A percentile compares a stretch with the other conserved stretches of the same genome.
Evolutionary conservation across 768 basidiomycete species (phyloP).

Genomic region (Trametes cubensis): DNA sequence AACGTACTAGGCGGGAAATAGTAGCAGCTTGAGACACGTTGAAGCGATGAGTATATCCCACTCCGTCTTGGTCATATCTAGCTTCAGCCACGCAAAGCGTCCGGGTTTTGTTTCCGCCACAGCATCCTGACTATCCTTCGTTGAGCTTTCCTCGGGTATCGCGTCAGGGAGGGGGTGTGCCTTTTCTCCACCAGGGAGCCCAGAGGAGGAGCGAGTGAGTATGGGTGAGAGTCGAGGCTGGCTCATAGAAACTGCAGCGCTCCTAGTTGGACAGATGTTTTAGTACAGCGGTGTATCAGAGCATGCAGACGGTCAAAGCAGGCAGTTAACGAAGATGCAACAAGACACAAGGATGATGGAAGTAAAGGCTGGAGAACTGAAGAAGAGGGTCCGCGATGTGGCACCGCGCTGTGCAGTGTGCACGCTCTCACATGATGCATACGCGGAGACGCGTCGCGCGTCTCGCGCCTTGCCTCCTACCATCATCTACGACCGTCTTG

Average conservation of each 20-base stretch:
- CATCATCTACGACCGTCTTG: neutral
- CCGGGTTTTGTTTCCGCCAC: neutral
- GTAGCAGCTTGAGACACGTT: constrained; percentile 73
- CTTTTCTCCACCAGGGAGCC: constrained; percentile 16
- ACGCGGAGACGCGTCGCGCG: constrained; percentile 16
- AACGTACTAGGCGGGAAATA: constrained; percentile 94
- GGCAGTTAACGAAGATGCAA: neutral
- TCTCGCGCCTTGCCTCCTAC: constrained; percentile 3
- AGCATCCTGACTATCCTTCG: constrained; percentile 13
- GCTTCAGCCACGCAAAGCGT: constrained; percentile 20
- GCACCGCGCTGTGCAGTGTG: constrained; percentile 8
- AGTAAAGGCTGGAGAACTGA: too few relatives aligned
- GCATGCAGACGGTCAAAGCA: neutral
- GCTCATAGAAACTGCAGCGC: constrained; percentile 2
- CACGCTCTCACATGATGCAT: constrained; percentile 13
- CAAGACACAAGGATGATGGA: neutral
- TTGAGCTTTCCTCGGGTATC: constrained; percentile 22
- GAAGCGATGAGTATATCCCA: constrained; percentile 78
- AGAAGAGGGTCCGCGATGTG: neutral
- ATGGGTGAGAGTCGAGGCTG: constrained; percentile 16
- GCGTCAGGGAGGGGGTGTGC: constrained; percentile 6
- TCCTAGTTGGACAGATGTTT: too few relatives aligned
- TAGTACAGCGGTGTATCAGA: neutral
- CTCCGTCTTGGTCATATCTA: constrained; percentile 58
- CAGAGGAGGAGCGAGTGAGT: constrained; percentile 3